Percentiles rank a stretch among this genome's conserved stretches.
Evolutionary conservation across 2,329 filamentous ascomycete genomes (phyloP).

Genomic region (Monosporascus sp.): DNA sequence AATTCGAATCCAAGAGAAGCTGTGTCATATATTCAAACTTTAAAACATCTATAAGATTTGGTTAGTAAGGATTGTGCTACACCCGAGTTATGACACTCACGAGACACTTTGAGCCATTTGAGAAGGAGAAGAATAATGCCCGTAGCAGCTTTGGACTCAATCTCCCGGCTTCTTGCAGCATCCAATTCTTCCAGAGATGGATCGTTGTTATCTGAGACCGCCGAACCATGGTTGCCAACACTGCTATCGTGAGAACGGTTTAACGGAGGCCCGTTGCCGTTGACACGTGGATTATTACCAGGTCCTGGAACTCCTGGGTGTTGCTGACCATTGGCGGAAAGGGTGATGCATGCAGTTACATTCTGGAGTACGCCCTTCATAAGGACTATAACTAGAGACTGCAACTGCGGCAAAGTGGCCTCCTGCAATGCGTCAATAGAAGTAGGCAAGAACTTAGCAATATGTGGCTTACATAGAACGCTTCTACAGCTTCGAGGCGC

Average conservation of each 20-base stretch:
- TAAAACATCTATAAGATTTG: constrained; percentile 62
- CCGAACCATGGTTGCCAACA: constrained; percentile 25
- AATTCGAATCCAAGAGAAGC: constrained; percentile 89
- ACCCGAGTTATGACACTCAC: constrained; percentile 47
- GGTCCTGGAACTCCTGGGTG: constrained; percentile 36
- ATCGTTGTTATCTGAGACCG: constrained; percentile 38
- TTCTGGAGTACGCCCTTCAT: constrained; percentile 84
- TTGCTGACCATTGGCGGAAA: constrained; percentile 44
- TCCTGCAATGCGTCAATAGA: constrained; percentile 45
- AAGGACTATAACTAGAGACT: constrained; percentile 89
- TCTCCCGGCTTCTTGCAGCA: constrained; percentile 74
- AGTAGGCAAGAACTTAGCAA: neutral
- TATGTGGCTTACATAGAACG: constrained; percentile 70
- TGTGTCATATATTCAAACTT: constrained; percentile 97
- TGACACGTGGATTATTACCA: constrained; percentile 34
- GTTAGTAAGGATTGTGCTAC: constrained; percentile 10
- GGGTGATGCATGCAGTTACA: constrained; percentile 75
- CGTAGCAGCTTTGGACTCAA: constrained; percentile 87
- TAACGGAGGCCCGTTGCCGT: constrained; percentile 30
- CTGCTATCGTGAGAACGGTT: constrained; percentile 25
- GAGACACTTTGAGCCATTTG: constrained; percentile 95
- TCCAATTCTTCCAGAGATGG: constrained; percentile 72
- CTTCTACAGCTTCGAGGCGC: constrained; percentile 72
- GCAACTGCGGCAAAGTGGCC: constrained; percentile 75
- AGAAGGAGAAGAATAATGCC: constrained; percentile 80